Evolutionary conservation across 768 basidiomycete species (phyloP).

Genomic region (Coprinopsis marcescibilis): DNA sequence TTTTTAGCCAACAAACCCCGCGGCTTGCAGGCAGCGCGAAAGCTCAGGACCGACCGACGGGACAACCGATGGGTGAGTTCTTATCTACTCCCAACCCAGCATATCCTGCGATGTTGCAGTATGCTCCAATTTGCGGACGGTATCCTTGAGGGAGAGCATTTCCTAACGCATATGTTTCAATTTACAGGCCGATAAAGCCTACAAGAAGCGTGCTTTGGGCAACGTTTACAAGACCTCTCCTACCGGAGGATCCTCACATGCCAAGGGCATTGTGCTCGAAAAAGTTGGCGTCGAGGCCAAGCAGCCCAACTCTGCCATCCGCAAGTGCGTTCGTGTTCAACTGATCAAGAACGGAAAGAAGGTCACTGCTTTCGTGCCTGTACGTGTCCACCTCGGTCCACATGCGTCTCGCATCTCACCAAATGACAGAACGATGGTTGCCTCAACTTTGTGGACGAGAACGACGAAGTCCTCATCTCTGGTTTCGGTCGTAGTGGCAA

Average conservation of each 20-base stretch:
- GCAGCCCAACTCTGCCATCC: conserved; percentile 99
- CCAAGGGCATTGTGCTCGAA: conserved; percentile 99
- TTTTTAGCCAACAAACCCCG: conserved; percentile 92
- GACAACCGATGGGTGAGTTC: conserved; percentile 92
- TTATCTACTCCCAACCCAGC: conserved; percentile 2
- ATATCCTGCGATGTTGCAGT: neutral
- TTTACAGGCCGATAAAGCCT: conserved; percentile 88
- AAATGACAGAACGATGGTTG: conserved; percentile 82
- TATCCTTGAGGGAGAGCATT: conserved; percentile 7
- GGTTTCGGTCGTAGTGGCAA: conserved; percentile 99
- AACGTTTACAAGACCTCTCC: conserved; percentile 99
- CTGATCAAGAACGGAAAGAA: conserved; percentile 99
- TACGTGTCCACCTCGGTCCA: conserved; percentile 33
- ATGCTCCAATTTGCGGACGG: neutral
- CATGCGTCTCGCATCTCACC: conserved; percentile 1
- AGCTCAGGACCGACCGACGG: conserved; percentile 89
- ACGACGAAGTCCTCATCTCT: conserved; percentile 99
- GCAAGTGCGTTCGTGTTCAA: conserved; percentile 99
- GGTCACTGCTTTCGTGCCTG: conserved; percentile 99
- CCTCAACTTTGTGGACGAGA: conserved; percentile 98
- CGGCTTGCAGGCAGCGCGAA: conserved; percentile 97
- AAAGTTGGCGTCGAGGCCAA: conserved; percentile 99
- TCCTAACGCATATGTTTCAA: conserved; percentile 9
- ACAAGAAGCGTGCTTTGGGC: conserved; percentile 99
- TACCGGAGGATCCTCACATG: conserved; percentile 98